phyloP scores from a whole-genome alignment of 75 land plant genomes.

The Cupressus sempervirens region DNA sequence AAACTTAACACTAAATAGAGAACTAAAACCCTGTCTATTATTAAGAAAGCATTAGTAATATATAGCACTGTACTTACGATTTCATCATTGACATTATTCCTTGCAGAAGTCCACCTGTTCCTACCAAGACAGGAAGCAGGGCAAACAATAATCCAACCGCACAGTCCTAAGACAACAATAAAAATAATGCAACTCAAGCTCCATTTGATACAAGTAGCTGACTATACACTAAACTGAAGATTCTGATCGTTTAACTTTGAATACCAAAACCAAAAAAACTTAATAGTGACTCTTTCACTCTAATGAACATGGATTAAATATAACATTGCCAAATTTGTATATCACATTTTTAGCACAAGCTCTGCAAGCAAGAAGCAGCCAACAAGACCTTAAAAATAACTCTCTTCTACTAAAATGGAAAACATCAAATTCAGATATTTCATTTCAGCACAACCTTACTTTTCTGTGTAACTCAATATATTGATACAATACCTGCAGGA shows the following conservation, averaged over 20 bases:
- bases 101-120: conserved; percentile 69
- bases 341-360: not conserved
- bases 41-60: not conserved
- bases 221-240: not conserved
- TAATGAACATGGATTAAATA: not conserved
- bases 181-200: conserved; percentile 5
- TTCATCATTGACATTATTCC: conserved; percentile 89
- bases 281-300: not conserved
- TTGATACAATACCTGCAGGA: conserved; percentile 66
- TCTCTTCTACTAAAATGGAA: not conserved
- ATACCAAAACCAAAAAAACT: not conserved
- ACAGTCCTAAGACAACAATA: conserved; percentile 66
- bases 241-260: not conserved
- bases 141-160: conserved; percentile 98
- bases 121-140: conserved; percentile 93
- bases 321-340: not conserved
- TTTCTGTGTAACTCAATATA: not conserved
- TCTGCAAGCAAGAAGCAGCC: not conserved
- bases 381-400: not conserved
- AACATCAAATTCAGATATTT: not conserved
- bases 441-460: not conserved
- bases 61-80: conserved; percentile 46
- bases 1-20: not conserved
- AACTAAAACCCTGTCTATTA: not conserved
- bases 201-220: not conserved